Evolutionary conservation across 306 rosid genomes (phyloP), one percentile per base, ranked within the genome.

Genomic region (Cucumis cinereus): DNA sequence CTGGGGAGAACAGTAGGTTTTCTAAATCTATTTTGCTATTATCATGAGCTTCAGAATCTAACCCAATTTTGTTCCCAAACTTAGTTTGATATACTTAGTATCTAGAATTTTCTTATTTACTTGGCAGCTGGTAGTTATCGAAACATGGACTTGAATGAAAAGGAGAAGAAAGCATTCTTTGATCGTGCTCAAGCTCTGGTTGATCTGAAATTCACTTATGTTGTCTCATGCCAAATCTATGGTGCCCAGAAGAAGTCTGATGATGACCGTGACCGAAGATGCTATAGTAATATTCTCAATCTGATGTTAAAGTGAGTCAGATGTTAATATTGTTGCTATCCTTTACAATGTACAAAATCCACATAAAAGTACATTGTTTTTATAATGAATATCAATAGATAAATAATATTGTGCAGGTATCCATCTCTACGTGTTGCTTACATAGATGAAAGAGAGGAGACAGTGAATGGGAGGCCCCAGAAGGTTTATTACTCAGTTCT

Each of bases 121-220:
- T 70, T 67, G 77, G 80, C 89, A 90, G 99, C 63, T 77, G 77
- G 83, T 70, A 93, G 86, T 80, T 80, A 74, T 80, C 85, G 74
- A 76, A 72, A 81, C 68, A 10, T 71, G 63, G 80, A 61, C 28
- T 78, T 40, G 3, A 57, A 10, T 35, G 83, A 80, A 12, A 66
- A 24, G 22, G 83, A 85, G 4, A 63, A 49, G 66, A 79, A n/a
- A 74, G 82, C 20, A 49, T 83, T 79, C 70, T 10, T 2, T 20
- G 84, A 85, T 3, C 78, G 80, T 52, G 92, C 96, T 40, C 86
- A 87, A 79, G 98, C 98, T 84, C 74, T 90, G 82, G 95, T 92
- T 38, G 93, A 94, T 87, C 85, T 94, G 41, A 94, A 94, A 86
- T 94, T 94, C 81, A 94, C 96, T 16, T 94, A 94, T 80, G 97